These are phyloP conservation scores for Puccinia polysora DNA, from an alignment of 1,284 basidiomycete species.

Conservation along the genomic window DNA sequence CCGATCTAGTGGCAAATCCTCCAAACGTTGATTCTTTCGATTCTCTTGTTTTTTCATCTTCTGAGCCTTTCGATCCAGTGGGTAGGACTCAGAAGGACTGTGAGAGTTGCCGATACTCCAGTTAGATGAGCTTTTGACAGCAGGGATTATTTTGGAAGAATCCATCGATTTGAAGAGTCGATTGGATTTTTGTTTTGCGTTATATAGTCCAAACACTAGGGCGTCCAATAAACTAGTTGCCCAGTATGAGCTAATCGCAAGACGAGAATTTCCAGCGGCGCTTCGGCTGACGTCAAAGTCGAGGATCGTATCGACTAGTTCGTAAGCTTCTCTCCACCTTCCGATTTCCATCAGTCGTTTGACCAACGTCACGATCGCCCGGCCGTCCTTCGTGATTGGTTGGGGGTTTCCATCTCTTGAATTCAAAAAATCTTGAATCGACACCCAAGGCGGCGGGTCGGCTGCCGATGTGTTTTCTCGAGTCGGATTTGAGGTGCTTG, in stretches of 20 bases:
- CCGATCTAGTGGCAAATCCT: conserved; percentile 6
- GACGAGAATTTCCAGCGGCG: not conserved
- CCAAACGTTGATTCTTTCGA: not conserved
- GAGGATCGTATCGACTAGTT: conserved; percentile 28
- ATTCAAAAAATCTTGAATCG: conserved; percentile 16
- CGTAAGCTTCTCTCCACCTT: conserved; percentile 14
- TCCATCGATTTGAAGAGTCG: not conserved
- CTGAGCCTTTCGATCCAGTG: not conserved
- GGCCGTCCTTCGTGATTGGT: not conserved
- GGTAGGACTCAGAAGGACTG: too few relatives aligned
- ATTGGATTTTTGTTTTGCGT: conserved; percentile 13
- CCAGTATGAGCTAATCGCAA: conserved; percentile 11
- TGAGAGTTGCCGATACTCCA: not conserved
- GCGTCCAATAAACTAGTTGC: conserved; percentile 19
- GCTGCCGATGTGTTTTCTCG: not conserved
- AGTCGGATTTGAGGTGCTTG: not conserved
- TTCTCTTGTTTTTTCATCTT: too few relatives aligned
- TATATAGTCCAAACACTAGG: conserved; percentile 30
- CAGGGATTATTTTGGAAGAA: not conserved
- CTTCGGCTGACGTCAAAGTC: not conserved
- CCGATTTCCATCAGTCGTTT: conserved; percentile 31
- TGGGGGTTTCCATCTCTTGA: not conserved
- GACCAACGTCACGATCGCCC: conserved; percentile 18
- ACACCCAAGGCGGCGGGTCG: not conserved
- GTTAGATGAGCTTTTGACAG: not conserved